phyloP scores from a whole-genome alignment of 2,329 filamentous ascomycete genomes.

The Penicillium capsulatum region DNA sequence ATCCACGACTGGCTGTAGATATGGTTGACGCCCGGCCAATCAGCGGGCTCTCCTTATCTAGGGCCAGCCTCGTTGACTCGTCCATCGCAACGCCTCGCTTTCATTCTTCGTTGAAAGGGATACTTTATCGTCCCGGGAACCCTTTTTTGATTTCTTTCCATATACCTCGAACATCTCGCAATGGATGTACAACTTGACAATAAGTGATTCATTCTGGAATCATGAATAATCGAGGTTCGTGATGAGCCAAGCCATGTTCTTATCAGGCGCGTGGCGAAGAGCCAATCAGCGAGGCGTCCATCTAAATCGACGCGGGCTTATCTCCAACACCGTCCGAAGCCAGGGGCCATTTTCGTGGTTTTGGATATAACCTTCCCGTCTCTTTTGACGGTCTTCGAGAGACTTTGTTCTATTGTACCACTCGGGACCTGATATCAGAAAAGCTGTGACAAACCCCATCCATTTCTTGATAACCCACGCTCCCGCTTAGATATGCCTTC shows the following conservation, averaged over 20 bases:
- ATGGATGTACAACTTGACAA: too few relatives aligned
- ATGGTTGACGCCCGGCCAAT: conserved; percentile 26
- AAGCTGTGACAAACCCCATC: too few relatives aligned
- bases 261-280: conserved; percentile 9
- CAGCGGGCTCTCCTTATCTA: conserved; percentile 20
- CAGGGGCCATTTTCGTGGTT: neutral
- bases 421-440: too few relatives aligned
- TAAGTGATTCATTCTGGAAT: too few relatives aligned
- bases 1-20: conserved; percentile 28
- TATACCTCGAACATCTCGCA: too few relatives aligned
- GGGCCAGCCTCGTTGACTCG: neutral
- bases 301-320: neutral
- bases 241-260: conserved; percentile 5
- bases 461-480: too few relatives aligned
- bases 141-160: too few relatives aligned
- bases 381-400: neutral
- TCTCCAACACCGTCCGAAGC: conserved; percentile 1
- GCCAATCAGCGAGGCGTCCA: conserved; percentile 14
- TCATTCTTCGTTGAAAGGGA: neutral
- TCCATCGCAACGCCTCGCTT: neutral
- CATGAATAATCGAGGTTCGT: too few relatives aligned
- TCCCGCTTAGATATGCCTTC: too few relatives aligned
- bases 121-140: too few relatives aligned
- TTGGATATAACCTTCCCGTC: neutral
- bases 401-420: neutral